Base-by-base conservation (phyloP, 495 filamentous ascomycete genomes). In the Aspergillus panamensis region DNA sequence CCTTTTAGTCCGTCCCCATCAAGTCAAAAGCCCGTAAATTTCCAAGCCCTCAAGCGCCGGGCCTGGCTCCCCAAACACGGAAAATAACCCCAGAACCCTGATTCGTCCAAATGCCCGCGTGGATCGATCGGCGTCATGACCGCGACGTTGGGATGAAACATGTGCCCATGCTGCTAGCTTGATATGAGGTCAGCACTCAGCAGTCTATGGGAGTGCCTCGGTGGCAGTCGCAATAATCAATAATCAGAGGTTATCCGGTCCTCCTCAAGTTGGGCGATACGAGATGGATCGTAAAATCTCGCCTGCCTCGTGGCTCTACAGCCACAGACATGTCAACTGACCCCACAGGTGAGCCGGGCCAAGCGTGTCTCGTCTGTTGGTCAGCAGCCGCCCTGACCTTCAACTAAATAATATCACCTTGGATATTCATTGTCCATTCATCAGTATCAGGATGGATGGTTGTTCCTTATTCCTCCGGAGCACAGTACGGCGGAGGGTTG, bases 61-160 rank as follows among this genome's bases (percentile, higher is more conserved):
- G 0, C 8, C 35, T 52, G 25, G 35, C 29, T 58, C 56, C 29
- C 56, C 56, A 44, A 58, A 58, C 43, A 37, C 30, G 51, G 55
- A 45, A 57, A 57, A 10, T 51, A 33, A 29, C 12, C 29, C 39
- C 37, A 9, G 17, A 39, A 37, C 19, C 32, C 50, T 58, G 43
- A 62, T 62, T 62, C 56, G 60, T 52, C 29, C 20, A 58, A 53
- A 32, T 32, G 56, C 40, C 53, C 53, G 53, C 40, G 44, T 63
- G 57, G 57, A 58, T 54, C 57, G 53, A 55, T 56, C 48, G 53
- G 48, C 55, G 50, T 48, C 40, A 59, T 44, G 58, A 12, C 58
- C 58, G 47, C 32, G 40, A 39, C 42, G 49, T 33, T 60, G 49
- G 37, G 50, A 57, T 60, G 57, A 55, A 50, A 56, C 48, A 37